These are phyloP conservation scores for Collybia mongolica DNA, from an alignment of 768 basidiomycete genomes.

Conservation along the genomic window DNA sequence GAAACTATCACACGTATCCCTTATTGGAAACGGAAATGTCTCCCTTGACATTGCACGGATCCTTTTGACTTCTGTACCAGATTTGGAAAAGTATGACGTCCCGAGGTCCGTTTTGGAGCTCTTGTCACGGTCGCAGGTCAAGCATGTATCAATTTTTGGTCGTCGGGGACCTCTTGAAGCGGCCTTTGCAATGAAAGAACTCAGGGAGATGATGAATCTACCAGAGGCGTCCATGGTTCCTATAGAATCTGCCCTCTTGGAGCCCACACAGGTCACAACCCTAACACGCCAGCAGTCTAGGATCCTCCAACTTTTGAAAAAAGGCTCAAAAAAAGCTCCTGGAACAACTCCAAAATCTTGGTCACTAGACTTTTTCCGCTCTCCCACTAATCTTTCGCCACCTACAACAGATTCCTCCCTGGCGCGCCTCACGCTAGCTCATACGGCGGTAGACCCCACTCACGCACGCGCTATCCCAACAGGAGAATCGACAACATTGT, in stretches of 20 bases:
- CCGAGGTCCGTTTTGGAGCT: slow-evolving; percentile 72
- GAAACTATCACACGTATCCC: slow-evolving; percentile 64
- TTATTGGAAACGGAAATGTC: slow-evolving; percentile 96
- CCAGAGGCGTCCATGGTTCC: slow-evolving; percentile 69
- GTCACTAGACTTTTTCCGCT: slow-evolving; percentile 80
- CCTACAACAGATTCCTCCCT: slow-evolving; percentile 19
- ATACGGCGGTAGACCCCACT: slow-evolving; percentile 55
- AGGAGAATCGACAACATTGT: slow-evolving; percentile 45
- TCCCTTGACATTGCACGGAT: slow-evolving; percentile 91
- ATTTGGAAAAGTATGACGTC: slow-evolving; percentile 73
- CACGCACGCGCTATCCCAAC: slow-evolving; percentile 53
- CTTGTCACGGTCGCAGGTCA: slow-evolving; percentile 58
- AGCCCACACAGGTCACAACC: slow-evolving; percentile 26
- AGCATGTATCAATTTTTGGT: slow-evolving; percentile 80
- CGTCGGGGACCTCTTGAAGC: slow-evolving; percentile 88
- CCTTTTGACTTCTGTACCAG: slow-evolving; percentile 67
- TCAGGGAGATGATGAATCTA: slow-evolving; percentile 77
- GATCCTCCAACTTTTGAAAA: slow-evolving; percentile 60
- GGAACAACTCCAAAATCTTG: slow-evolving; percentile 65
- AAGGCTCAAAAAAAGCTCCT: slow-evolving; percentile 53
- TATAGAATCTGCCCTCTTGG: slow-evolving; percentile 45
- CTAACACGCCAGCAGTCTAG: slow-evolving; percentile 66
- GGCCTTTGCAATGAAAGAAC: slow-evolving; percentile 90
- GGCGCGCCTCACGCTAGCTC: slow-evolving; percentile 52
- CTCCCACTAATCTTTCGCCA: slow-evolving; percentile 51